These are phyloP conservation scores for Tetraselmis striata DNA, from an alignment of 139 green algal genomes.

Conservation along the genomic window DNA sequence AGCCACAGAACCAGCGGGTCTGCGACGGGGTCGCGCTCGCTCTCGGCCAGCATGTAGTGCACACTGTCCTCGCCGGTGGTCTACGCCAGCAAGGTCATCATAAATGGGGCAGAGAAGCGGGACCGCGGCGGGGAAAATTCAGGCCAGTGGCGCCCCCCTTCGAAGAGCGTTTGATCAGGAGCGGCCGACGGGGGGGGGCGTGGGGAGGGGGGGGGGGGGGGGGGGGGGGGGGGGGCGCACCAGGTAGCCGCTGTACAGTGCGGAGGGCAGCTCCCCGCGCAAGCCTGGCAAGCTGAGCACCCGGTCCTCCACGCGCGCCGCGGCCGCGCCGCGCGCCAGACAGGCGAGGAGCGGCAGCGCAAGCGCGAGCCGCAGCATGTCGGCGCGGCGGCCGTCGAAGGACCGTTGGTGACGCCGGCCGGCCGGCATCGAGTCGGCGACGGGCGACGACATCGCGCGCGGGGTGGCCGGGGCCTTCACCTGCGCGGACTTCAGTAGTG, in stretches of 20 bases:
- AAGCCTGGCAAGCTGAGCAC: not conserved
- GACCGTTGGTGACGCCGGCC: too few relatives aligned
- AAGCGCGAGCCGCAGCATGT: too few relatives aligned
- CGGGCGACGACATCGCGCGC: too few relatives aligned
- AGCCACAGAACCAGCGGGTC: constrained; percentile 70
- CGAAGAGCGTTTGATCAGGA: not conserved
- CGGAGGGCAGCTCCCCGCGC: not conserved
- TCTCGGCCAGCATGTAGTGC: constrained; percentile 55
- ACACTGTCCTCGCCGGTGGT: constrained; percentile 1
- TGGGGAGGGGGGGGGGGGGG: not conserved
- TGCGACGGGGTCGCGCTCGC: not conserved
- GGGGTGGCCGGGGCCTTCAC: too few relatives aligned
- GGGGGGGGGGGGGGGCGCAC: too few relatives aligned
- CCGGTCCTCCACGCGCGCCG: not conserved
- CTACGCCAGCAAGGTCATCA: not conserved
- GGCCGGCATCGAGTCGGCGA: too few relatives aligned
- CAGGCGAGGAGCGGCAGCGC: too few relatives aligned
- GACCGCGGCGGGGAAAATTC: not conserved
- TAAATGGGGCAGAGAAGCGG: not conserved
- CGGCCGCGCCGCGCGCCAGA: too few relatives aligned
- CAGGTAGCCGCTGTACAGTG: not conserved
- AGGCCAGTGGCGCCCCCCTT: not conserved
- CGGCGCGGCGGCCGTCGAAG: too few relatives aligned
- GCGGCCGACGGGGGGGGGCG: not conserved
- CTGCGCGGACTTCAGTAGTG: too few relatives aligned